Evolutionary conservation across 2,329 filamentous ascomycete species (phyloP).

Genomic region (Triangularia verruculosa): DNA sequence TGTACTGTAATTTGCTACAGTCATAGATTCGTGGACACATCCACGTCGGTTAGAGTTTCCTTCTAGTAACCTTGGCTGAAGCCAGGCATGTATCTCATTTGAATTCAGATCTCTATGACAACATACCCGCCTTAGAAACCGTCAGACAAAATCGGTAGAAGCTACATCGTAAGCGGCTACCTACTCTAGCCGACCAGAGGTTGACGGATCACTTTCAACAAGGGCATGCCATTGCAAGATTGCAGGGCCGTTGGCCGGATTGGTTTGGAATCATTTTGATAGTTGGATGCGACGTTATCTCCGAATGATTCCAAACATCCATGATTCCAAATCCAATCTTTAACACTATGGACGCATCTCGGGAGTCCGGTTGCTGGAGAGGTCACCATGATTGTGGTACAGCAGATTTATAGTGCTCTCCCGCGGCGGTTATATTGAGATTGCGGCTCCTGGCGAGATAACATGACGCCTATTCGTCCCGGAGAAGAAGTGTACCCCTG

Average conservation of each 20-base stretch:
- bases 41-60: not conserved
- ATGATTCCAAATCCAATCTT: not conserved
- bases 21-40: not conserved
- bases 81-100: not conserved
- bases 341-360: not conserved
- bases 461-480: not conserved
- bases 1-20: too few species aligned
- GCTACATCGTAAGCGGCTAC: not conserved
- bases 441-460: conserved; percentile 12
- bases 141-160: not conserved
- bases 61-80: not conserved
- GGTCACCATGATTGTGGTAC: not conserved
- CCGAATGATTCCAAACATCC: too few species aligned
- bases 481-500: conserved; percentile 4
- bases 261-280: not conserved
- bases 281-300: not conserved
- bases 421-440: conserved; percentile 8
- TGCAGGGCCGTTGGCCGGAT: not conserved
- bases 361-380: conserved; percentile 12
- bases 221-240: not conserved
- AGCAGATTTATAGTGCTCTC: conserved; percentile 12
- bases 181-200: not conserved
- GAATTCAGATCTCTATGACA: not conserved
- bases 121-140: not conserved
- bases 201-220: not conserved